phyloP scores from a whole-genome alignment of 2,329 filamentous ascomycete species.

The Tothia fuscella region DNA sequence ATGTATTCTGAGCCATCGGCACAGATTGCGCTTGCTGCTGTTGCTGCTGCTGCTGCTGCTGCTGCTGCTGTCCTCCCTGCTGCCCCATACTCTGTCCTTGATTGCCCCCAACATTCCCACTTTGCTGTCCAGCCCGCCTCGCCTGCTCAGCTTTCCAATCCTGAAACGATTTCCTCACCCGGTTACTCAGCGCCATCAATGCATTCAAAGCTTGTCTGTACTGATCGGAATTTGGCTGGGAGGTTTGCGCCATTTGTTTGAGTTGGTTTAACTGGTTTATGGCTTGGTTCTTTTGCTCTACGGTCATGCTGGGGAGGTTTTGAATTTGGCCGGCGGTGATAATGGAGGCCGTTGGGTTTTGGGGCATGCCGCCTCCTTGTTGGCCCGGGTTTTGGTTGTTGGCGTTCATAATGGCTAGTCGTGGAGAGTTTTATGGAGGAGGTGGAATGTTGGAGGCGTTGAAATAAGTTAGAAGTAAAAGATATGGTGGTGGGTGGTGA shows the following conservation, averaged over 20 bases:
- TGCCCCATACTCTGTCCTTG: slow-evolving; percentile 25
- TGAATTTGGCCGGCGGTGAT: not conserved
- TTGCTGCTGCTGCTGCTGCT: slow-evolving; percentile 18
- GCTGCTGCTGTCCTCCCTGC: slow-evolving; percentile 14
- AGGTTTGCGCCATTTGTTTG: not conserved
- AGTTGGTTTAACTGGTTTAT: not conserved
- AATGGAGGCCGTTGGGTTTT: not conserved
- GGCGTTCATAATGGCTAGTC: not conserved
- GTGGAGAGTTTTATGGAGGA: too few relatives aligned
- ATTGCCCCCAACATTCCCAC: not conserved
- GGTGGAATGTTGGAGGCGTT: too few relatives aligned
- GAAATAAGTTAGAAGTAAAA: too few relatives aligned
- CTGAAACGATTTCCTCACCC: not conserved
- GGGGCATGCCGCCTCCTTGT: not conserved
- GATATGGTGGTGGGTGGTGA: too few relatives aligned
- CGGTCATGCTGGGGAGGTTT: not conserved
- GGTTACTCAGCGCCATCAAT: not conserved
- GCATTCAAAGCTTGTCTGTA: not conserved
- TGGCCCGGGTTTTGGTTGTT: not conserved
- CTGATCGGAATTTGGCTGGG: not conserved
- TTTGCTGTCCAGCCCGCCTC: not conserved
- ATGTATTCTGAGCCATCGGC: slow-evolving; percentile 12
- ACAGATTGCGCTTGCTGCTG: slow-evolving; percentile 16
- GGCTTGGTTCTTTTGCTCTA: not conserved
- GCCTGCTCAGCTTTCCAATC: not conserved